Percentiles rank a stretch among this genome's conserved stretches.
phyloP scores from a whole-genome alignment of 257 asterid genomes.

The Solanum boliviense region DNA sequence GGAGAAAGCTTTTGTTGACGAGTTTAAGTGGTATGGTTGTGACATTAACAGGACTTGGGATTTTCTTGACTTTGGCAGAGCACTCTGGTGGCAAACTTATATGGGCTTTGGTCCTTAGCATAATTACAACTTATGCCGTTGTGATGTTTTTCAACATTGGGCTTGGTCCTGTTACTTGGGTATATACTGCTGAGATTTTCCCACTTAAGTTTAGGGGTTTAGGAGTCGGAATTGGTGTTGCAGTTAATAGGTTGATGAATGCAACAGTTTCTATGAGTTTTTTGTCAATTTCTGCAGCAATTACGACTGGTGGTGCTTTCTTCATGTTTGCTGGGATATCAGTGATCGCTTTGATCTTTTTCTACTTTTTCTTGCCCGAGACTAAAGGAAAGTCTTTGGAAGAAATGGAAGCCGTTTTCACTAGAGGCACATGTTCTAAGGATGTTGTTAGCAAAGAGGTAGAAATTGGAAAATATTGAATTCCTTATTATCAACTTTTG shows the following conservation, averaged over 20 bases:
- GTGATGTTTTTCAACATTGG: conserved; percentile 64
- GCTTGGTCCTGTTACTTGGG: conserved; percentile 81
- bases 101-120: conserved; percentile 48
- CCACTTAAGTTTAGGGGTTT: conserved; percentile 49
- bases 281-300: conserved; percentile 36
- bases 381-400: conserved; percentile 58
- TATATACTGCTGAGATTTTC: conserved; percentile 62
- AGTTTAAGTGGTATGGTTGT: conserved; percentile 53
- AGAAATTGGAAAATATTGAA: background rate
- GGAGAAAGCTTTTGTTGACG: conserved; percentile 38
- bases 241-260: conserved; percentile 55
- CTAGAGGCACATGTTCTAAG: background rate
- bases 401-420: conserved; percentile 59
- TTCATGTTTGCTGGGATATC: conserved; percentile 38
- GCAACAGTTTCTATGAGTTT: conserved; percentile 66
- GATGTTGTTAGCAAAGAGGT: background rate
- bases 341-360: conserved; percentile 45
- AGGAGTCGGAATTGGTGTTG: conserved; percentile 55
- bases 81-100: conserved; percentile 16
- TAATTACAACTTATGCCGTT: conserved; percentile 30
- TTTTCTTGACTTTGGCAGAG: conserved; percentile 44
- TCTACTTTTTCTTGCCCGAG: conserved; percentile 52
- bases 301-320: conserved; percentile 58
- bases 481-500: background rate
- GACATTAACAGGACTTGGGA: conserved; percentile 38